These are phyloP conservation scores for Geotrichum histeridarum DNA, from an alignment of 1,139 yeast genomes.

Conservation along the genomic window DNA sequence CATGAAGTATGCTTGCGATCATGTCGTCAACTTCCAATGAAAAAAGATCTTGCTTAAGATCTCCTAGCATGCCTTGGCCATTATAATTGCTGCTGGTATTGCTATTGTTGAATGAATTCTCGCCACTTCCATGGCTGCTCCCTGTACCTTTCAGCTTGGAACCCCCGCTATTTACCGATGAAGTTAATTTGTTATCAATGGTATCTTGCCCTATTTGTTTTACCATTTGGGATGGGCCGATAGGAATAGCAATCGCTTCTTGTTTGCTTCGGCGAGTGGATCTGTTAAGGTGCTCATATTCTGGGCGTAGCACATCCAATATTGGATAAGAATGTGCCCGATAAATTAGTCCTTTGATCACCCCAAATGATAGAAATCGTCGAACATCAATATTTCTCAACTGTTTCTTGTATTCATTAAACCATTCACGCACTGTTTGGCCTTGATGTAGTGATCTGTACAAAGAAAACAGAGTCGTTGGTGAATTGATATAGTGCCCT, in stretches of 20 bases:
- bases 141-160: background rate
- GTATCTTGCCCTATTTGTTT: background rate
- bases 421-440: constrained; percentile 77
- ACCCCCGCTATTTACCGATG: background rate
- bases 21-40: constrained; percentile 38
- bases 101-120: constrained; percentile 16
- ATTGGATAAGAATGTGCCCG: constrained; percentile 76
- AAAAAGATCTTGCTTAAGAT: constrained; percentile 18
- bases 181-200: constrained; percentile 6
- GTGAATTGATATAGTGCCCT: constrained; percentile 23
- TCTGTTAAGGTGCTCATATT: constrained; percentile 26
- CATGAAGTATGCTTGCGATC: constrained; percentile 48
- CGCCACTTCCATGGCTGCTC: constrained; percentile 14
- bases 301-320: constrained; percentile 27
- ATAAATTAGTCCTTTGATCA: constrained; percentile 73
- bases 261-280: constrained; percentile 1
- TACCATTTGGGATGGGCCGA: background rate
- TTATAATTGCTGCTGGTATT: constrained; percentile 24
- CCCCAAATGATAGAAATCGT: constrained; percentile 81
- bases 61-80: constrained; percentile 22
- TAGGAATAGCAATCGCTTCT: background rate
- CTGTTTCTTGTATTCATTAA: constrained; percentile 53
- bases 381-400: constrained; percentile 71
- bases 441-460: constrained; percentile 80
- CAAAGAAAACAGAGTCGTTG: constrained; percentile 62